Conservation (phyloP, 1,284 basidiomycete genomes). For the Coriolopsis trogii region DNA sequence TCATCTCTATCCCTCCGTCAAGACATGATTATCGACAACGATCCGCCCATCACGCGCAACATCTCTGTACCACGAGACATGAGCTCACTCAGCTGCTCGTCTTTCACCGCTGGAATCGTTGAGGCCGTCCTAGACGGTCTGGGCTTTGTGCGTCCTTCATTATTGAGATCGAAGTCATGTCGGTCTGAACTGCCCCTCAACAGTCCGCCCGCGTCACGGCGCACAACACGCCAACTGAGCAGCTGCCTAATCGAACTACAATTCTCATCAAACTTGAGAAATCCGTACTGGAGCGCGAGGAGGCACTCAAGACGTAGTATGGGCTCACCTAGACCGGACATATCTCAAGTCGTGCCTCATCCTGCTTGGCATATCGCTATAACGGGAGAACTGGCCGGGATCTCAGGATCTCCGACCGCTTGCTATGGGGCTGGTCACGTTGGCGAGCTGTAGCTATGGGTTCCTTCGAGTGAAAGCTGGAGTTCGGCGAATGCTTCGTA, state of each 20-base stretch:
- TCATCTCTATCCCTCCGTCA: conserved; percentile 5
- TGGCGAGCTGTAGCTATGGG: too few species aligned
- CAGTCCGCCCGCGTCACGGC: conserved; percentile 97
- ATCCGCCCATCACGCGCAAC: conserved; percentile 87
- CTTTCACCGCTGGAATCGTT: conserved; percentile 95
- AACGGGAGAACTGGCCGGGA: neutral
- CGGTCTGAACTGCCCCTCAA: neutral
- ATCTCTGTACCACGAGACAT: conserved; percentile 96
- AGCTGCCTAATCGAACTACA: conserved; percentile 84
- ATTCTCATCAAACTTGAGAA: conserved; percentile 94
- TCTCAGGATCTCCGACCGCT: too few species aligned
- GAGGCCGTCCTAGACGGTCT: conserved; percentile 96
- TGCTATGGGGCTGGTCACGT: too few species aligned
- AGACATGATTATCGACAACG: conserved; percentile 99
- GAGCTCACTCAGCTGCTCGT: conserved; percentile 93
- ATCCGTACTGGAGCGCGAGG: conserved; percentile 88
- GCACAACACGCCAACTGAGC: conserved; percentile 86
- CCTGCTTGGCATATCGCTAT: too few species aligned
- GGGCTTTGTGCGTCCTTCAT: conserved; percentile 77
- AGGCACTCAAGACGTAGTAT: conserved; percentile 58
- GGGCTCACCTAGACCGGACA: neutral
- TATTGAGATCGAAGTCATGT: neutral
- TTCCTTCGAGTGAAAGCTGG: too few species aligned
- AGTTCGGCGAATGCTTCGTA: too few species aligned
- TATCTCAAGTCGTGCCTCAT: neutral